Evolutionary conservation across 163 green algal genomes (phyloP).

Genomic region (Prototheca stagnorum): DNA sequence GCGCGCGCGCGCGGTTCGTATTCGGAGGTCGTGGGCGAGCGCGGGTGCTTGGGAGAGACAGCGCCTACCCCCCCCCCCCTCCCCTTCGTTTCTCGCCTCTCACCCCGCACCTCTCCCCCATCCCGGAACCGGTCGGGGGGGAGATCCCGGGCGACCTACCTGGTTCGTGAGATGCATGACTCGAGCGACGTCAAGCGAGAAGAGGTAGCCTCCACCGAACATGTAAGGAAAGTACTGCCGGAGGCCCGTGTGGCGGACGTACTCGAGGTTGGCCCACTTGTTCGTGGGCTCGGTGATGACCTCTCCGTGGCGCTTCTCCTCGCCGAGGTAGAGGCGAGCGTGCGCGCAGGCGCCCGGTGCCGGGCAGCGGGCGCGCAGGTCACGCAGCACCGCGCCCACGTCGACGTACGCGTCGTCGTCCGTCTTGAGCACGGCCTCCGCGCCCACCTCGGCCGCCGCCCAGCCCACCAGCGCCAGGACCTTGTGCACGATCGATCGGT

Average conservation of each 20-base stretch:
- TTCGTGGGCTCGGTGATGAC: slow-evolving; percentile 11
- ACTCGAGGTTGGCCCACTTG: slow-evolving; percentile 16
- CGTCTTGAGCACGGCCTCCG: slow-evolving; percentile 16
- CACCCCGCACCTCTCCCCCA: too few species aligned
- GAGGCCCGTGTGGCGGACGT: slow-evolving; percentile 10
- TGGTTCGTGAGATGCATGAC: slow-evolving; percentile 3
- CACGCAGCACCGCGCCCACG: background rate
- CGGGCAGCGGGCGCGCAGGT: background rate
- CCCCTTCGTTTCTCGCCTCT: too few species aligned
- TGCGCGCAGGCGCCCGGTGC: background rate
- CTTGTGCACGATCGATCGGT: slow-evolving; percentile 17
- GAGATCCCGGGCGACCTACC: too few species aligned
- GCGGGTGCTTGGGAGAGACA: too few species aligned
- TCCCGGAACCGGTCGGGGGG: too few species aligned
- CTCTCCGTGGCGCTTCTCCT: slow-evolving; percentile 12
- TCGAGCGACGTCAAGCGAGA: slow-evolving; percentile 5
- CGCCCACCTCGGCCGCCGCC: background rate
- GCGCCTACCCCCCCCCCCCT: too few species aligned
- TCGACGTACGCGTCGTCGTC: slow-evolving; percentile 10
- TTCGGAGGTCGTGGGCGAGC: too few species aligned
- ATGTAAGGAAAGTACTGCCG: slow-evolving; percentile 14
- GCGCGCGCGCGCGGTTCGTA: too few species aligned
- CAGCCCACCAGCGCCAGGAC: slow-evolving; percentile 3
- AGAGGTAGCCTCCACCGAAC: slow-evolving; percentile 13
- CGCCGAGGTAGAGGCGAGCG: slow-evolving; percentile 1